Base-by-base conservation (phyloP, 345 rosid species). In the Aquilaria sinensis region DNA sequence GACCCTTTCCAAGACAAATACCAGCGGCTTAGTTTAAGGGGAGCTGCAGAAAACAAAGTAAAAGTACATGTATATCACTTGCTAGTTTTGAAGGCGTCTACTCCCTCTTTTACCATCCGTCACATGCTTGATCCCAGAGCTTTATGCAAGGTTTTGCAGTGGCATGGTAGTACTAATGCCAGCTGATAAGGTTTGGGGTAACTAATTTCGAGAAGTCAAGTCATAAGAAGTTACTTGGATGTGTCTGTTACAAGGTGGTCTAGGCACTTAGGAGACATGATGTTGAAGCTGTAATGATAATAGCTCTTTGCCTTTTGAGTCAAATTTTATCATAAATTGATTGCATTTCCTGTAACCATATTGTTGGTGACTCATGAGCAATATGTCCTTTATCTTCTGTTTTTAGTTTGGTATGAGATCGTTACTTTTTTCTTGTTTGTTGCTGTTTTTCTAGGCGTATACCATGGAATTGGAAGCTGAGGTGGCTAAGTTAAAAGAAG, bases 381-480 rank as follows among this genome's bases (percentile, higher is more conserved):
- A 1, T 52, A 1, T 12, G 29, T 14, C 55, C 9, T 14, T n/a
- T 52, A 14, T 3, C 14, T 15, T 14, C 55, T 52, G 29, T 12
- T 30, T 46, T 33, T 7, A 56, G 43, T 47, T 63, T 59, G 29
- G 23, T 37, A 37, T 37, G 8, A 37, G 43, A 37, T 15, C 59
- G 14, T 57, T 60, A 45, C 54, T 57, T 50, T 30, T 66, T 13
- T 46, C 34, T 45, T 66, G 12, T 57, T 51, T 68, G 52, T 53
- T 70, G 60, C 54, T 63, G 62, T 69, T 70, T 8, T 70, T 41
- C 37, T 67, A 94, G 99, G 99, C 96, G 69, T 94, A 91, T 68
- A 95, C 99, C 2, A 80, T 66, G 87, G 97, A 95, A 71, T 77
- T 95, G 78, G 97, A 95, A 87, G 91, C 87, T 51, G 97, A 95